Evolutionary conservation across 1,284 basidiomycete genomes (phyloP).

Genomic region (Sanghuangporus weigelae): DNA sequence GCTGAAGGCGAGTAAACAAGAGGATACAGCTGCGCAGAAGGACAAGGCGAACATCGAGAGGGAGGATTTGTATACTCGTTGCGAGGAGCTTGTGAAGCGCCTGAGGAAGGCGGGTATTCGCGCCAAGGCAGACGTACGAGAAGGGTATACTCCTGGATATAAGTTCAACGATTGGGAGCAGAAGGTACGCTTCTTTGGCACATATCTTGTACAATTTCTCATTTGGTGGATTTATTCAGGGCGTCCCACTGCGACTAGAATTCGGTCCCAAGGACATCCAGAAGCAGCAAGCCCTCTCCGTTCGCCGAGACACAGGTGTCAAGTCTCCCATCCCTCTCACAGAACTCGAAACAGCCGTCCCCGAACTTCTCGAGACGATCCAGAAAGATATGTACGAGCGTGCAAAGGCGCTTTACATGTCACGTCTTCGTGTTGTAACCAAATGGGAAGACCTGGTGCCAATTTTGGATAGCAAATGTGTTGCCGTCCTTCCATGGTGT

Average conservation of each 20-base stretch:
- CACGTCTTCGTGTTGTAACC: slow-evolving; percentile 70
- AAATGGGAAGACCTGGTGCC: slow-evolving; percentile 93
- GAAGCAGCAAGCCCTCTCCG: slow-evolving; percentile 78
- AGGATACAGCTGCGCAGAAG: not conserved
- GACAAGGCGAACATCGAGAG: slow-evolving; percentile 30
- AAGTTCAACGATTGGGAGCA: slow-evolving; percentile 99
- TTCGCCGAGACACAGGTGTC: slow-evolving; percentile 83
- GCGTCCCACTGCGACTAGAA: slow-evolving; percentile 95
- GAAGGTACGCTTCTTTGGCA: slow-evolving; percentile 48
- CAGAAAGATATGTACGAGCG: slow-evolving; percentile 85
- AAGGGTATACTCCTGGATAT: slow-evolving; percentile 96
- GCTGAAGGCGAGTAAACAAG: slow-evolving; percentile 60
- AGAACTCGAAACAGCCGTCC: slow-evolving; percentile 55
- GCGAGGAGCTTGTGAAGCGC: slow-evolving; percentile 67
- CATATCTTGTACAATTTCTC: not conserved
- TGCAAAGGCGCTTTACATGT: slow-evolving; percentile 74
- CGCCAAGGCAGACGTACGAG: slow-evolving; percentile 88
- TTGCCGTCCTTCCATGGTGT: slow-evolving; percentile 95
- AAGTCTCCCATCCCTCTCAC: slow-evolving; percentile 74
- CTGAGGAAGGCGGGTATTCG: slow-evolving; percentile 73
- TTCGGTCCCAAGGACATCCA: slow-evolving; percentile 92
- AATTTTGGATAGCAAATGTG: slow-evolving; percentile 84
- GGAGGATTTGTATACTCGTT: slow-evolving; percentile 72
- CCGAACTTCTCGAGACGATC: slow-evolving; percentile 76
- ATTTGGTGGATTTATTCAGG: slow-evolving; percentile 41